A percentile compares a stretch with the other conserved stretches of the same genome.
These are phyloP conservation scores for Elsinoe australis DNA, from an alignment of 2,329 filamentous ascomycete species.

Conservation along the genomic window DNA sequence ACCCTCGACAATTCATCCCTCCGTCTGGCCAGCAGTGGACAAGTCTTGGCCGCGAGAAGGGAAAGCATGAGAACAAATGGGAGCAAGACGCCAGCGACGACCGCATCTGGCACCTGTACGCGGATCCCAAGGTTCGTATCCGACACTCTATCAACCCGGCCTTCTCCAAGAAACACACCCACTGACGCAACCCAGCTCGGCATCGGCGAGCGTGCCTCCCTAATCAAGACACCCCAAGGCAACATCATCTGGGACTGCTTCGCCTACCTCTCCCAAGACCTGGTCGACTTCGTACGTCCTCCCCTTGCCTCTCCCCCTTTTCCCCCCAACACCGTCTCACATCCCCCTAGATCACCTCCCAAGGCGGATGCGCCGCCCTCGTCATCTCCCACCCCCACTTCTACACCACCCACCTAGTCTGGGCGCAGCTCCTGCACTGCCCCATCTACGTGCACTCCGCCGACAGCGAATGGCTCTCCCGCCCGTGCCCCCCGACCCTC, in stretches of 20 bases:
- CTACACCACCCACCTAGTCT: conserved; percentile 67
- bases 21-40: conserved; percentile 58
- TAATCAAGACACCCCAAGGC: conserved; percentile 57
- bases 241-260: conserved; percentile 78
- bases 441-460: conserved; percentile 61
- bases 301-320: no score
- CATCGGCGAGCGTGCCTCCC: conserved; percentile 67
- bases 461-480: conserved; percentile 58
- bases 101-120: conserved; percentile 39
- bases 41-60: conserved; percentile 40
- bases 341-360: no score
- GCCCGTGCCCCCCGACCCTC: conserved; percentile 35
- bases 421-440: conserved; percentile 61
- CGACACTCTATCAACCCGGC: background rate
- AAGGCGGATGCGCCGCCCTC: no score
- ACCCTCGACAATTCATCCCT: conserved; percentile 62
- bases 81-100: conserved; percentile 40
- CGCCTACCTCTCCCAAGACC: conserved; percentile 59
- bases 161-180: background rate
- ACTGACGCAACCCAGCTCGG: conserved; percentile 49
- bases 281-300: conserved; percentile 47
- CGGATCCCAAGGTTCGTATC: conserved; percentile 33
- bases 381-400: conserved; percentile 65
- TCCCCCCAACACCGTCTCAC: no score
- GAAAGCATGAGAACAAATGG: conserved; percentile 49